Evolutionary conservation across 75 land plant genomes (phyloP).

Genomic region (Sequoia sempervirens): DNA sequence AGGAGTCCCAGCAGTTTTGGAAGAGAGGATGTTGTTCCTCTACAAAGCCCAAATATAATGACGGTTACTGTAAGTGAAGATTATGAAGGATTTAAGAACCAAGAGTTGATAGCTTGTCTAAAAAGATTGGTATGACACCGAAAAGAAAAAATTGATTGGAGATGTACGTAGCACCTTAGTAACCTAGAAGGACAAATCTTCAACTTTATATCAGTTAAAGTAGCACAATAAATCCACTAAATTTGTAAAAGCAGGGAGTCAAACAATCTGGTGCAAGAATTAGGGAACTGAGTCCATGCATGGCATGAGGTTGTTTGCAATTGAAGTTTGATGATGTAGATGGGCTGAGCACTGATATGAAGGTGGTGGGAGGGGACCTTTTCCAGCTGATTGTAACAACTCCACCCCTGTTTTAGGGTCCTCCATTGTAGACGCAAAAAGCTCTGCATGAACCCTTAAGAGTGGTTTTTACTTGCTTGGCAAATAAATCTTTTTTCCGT

Average conservation of each 20-base stretch:
- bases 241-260: background rate
- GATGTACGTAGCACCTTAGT: background rate
- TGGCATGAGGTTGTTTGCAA: background rate
- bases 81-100: slow-evolving; percentile 3
- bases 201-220: background rate
- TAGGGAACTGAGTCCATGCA: background rate
- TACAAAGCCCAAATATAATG: slow-evolving; percentile 33
- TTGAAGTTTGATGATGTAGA: background rate
- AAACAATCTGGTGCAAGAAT: background rate
- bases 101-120: background rate
- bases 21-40: slow-evolving; percentile 50
- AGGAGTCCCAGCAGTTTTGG: slow-evolving; percentile 42
- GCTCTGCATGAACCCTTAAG: background rate
- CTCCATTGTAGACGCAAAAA: background rate
- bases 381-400: background rate
- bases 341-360: background rate
- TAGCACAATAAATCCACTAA: background rate
- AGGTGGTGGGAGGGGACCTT: background rate
- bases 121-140: background rate
- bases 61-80: slow-evolving; percentile 15
- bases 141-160: background rate
- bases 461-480: background rate
- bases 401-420: background rate
- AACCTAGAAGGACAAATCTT: background rate
- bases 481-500: background rate